Evolutionary conservation across 2,329 filamentous ascomycete species (phyloP).

Genomic region (Byssoonygena ceratinophila): DNA sequence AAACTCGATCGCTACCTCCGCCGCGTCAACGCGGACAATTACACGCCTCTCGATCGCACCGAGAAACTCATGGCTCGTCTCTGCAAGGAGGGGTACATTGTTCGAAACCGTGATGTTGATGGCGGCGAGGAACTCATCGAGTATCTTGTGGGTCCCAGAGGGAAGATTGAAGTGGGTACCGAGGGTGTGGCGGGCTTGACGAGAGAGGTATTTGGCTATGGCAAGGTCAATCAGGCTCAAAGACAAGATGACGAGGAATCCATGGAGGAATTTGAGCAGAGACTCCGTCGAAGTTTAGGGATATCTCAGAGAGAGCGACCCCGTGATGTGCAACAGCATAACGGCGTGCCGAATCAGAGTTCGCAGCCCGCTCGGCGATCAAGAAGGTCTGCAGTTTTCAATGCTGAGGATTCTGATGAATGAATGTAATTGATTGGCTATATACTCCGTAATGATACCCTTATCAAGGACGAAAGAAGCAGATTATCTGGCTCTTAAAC

Average conservation of each 20-base stretch:
- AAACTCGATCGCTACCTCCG: constrained; percentile 67
- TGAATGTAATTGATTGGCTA: neutral
- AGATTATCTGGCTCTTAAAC: too few species aligned
- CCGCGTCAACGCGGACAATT: constrained; percentile 63
- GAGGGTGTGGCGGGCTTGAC: constrained; percentile 63
- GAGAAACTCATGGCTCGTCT: constrained; percentile 64
- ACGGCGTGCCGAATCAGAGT: constrained; percentile 2
- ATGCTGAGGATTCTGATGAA: constrained; percentile 6
- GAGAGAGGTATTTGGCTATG: constrained; percentile 43
- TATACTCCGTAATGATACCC: constrained; percentile 1
- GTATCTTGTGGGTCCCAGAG: constrained; percentile 75
- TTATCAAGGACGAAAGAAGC: neutral
- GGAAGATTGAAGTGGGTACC: constrained; percentile 73
- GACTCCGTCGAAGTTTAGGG: constrained; percentile 32
- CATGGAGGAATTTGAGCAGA: constrained; percentile 41
- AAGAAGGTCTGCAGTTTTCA: neutral
- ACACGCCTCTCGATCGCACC: constrained; percentile 64
- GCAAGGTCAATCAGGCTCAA: constrained; percentile 17
- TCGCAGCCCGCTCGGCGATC: neutral
- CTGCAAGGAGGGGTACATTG: constrained; percentile 71
- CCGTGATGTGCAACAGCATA: neutral
- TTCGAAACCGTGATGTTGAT: constrained; percentile 57
- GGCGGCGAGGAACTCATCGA: constrained; percentile 67
- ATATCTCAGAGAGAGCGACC: neutral
- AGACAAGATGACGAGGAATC: constrained; percentile 17